These are phyloP conservation scores for Hypericum perforatum DNA, from an alignment of 345 rosid genomes.

Conservation along the genomic window DNA sequence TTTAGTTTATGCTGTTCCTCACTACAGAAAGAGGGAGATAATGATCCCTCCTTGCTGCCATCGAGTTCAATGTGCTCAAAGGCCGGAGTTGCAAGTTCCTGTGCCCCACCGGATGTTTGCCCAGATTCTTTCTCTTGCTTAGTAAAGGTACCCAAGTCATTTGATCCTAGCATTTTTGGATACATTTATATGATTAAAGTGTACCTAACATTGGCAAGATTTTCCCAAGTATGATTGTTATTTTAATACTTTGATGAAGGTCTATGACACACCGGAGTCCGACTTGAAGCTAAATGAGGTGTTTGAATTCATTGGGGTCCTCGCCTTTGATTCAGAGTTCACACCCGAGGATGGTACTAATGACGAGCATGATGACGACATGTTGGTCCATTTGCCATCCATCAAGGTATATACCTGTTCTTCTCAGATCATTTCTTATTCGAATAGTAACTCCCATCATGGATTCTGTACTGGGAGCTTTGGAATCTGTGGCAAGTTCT, in stretches of 20 bases:
- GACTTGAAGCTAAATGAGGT: conserved; percentile 82
- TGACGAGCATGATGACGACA: conserved; percentile 42
- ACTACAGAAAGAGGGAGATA: conserved; percentile 41
- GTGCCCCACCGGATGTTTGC: conserved; percentile 17
- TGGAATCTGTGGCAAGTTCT: too few species aligned
- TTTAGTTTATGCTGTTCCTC: conserved; percentile 4
- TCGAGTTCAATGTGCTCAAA: conserved; percentile 22
- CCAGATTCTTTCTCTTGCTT: conserved; percentile 50
- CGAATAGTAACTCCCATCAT: too few species aligned
- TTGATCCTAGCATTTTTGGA: neutral
- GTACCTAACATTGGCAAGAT: neutral
- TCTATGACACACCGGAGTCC: conserved; percentile 71
- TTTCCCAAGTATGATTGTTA: conserved; percentile 4
- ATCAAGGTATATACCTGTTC: conserved; percentile 29
- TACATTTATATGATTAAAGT: neutral
- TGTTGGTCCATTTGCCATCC: conserved; percentile 42
- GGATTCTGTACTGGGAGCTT: too few species aligned
- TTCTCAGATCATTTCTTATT: too few species aligned
- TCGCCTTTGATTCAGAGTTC: conserved; percentile 46
- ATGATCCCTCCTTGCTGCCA: conserved; percentile 34
- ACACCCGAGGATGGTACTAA: conserved; percentile 25
- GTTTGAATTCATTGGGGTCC: conserved; percentile 77
- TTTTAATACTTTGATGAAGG: conserved; percentile 26
- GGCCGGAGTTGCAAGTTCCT: conserved; percentile 20
- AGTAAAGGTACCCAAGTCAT: conserved; percentile 41